Conservation (phyloP, 1,139 yeast genomes). For the Kurtzmaniella quercitrusa region DNA sequence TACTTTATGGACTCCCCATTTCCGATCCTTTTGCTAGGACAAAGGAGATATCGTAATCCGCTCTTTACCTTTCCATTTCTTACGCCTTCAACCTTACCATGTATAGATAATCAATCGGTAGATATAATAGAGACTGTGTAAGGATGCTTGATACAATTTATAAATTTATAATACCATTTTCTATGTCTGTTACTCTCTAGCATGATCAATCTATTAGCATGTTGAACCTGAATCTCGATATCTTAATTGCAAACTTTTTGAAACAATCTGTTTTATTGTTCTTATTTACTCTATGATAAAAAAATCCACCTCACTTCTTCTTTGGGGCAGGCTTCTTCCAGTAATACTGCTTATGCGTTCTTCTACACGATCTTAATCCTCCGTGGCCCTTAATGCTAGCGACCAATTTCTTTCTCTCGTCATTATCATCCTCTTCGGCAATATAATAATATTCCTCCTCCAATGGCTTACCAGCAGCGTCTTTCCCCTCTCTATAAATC, state of each 20-base stretch:
- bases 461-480: constrained; percentile 91
- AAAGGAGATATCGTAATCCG: neutral
- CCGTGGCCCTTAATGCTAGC: constrained; percentile 76
- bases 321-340: constrained; percentile 72
- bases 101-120: too few species aligned
- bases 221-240: too few species aligned
- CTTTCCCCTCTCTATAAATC: constrained; percentile 84
- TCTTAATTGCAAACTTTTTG: too few species aligned
- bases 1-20: neutral
- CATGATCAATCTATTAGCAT: too few species aligned
- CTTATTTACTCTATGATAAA: neutral
- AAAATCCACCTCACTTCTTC: constrained; percentile 22
- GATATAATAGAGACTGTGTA: too few species aligned
- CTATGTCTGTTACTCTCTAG: too few species aligned
- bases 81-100: too few species aligned
- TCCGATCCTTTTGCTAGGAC: neutral
- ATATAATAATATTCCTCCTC: constrained; percentile 92
- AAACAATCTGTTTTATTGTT: neutral
- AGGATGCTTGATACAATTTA: too few species aligned
- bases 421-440: constrained; percentile 75
- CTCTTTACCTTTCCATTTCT: too few species aligned
- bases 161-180: too few species aligned
- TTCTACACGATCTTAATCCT: constrained; percentile 83
- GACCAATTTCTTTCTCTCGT: constrained; percentile 64
- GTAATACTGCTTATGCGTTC: constrained; percentile 87